A percentile compares a stretch with the other conserved stretches of the same genome.
phyloP scores from a whole-genome alignment of 441 rosid genomes.

The Brassica hybrid region DNA sequence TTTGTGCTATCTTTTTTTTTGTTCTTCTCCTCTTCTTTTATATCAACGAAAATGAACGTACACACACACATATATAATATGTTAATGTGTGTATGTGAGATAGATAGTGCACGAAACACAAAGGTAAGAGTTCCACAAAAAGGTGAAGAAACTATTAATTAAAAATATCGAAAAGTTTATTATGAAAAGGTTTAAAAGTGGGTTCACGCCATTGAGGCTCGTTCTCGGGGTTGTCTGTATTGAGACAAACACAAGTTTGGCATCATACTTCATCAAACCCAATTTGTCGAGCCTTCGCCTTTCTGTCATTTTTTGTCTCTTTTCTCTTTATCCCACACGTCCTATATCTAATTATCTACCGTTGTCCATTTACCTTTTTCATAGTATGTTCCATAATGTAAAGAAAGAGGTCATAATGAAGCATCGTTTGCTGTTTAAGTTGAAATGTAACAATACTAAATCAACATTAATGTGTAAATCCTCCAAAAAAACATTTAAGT shows the following conservation, averaged over 20 bases:
- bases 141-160: slow-evolving; percentile 22
- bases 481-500: too few species aligned
- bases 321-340: slow-evolving; percentile 15
- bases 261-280: slow-evolving; percentile 41
- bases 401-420: too few species aligned
- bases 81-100: slow-evolving; percentile 19
- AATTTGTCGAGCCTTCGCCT: slow-evolving; percentile 32
- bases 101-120: slow-evolving; percentile 43
- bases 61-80: not conserved
- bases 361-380: not conserved
- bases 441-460: too few species aligned
- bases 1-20: slow-evolving; percentile 25
- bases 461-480: too few species aligned
- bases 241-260: slow-evolving; percentile 42
- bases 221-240: slow-evolving; percentile 45
- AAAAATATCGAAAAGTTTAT: slow-evolving; percentile 1
- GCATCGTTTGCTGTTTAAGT: too few species aligned
- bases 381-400: not conserved
- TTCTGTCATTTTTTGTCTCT: slow-evolving; percentile 30
- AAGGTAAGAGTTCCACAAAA: slow-evolving; percentile 40
- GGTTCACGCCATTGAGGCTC: slow-evolving; percentile 47
- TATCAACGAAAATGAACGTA: slow-evolving; percentile 30
- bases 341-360: slow-evolving; percentile 12
- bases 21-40: slow-evolving; percentile 30
- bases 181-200: slow-evolving; percentile 29